phyloP scores from a whole-genome alignment of 2,329 filamentous ascomycete species.

The Fusarium tricinctum region DNA sequence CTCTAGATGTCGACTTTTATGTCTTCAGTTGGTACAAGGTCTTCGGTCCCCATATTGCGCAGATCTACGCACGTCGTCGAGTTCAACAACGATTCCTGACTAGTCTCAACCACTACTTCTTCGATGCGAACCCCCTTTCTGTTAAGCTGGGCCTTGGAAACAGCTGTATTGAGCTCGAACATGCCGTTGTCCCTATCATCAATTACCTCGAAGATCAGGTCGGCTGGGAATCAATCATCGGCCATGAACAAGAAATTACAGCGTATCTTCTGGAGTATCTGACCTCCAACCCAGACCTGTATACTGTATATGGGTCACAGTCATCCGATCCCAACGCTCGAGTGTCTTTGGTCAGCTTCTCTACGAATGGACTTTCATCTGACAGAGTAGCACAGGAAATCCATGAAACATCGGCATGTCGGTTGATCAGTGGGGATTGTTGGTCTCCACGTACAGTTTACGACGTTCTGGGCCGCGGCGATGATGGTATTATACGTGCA shows the following conservation, averaged over 20 bases:
- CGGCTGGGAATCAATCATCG: constrained; percentile 8
- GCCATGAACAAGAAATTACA: constrained; percentile 4
- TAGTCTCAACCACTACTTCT: constrained; percentile 12
- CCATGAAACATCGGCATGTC: constrained; percentile 13
- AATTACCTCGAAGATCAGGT: constrained; percentile 3
- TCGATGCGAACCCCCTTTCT: background rate
- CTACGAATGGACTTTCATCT: background rate
- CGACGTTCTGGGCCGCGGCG: constrained; percentile 17
- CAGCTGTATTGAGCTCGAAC: constrained; percentile 7
- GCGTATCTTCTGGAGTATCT: constrained; percentile 7
- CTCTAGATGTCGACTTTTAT: constrained; percentile 80
- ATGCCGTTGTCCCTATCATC: constrained; percentile 6
- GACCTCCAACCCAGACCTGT: background rate
- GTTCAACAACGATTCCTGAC: constrained; percentile 1
- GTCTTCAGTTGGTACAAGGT: constrained; percentile 86
- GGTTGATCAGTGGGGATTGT: constrained; percentile 13
- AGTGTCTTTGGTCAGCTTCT: constrained; percentile 7
- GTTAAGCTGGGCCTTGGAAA: constrained; percentile 1
- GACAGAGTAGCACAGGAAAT: constrained; percentile 3
- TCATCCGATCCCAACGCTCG: background rate
- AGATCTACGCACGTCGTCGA: constrained; percentile 7
- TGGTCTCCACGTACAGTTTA: constrained; percentile 22
- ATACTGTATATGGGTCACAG: constrained; percentile 3
- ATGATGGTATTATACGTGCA: constrained; percentile 16
- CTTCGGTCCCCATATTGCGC: constrained; percentile 74